These are phyloP conservation scores for Sordariomycetes sp. DNA, from an alignment of 2,329 filamentous ascomycete genomes.

Conservation along the genomic window DNA sequence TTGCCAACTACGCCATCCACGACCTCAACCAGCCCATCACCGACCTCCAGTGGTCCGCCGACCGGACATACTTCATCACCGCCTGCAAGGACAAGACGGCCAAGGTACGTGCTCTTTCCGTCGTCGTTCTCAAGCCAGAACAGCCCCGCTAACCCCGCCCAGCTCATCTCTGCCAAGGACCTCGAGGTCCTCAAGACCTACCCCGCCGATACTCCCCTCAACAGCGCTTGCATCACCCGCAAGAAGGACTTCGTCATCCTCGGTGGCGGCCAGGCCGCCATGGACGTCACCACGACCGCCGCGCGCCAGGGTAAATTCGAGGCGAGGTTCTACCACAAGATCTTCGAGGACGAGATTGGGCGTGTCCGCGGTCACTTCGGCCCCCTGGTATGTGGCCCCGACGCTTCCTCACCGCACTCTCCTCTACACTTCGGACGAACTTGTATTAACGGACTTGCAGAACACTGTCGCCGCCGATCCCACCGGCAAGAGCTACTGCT, in stretches of 20 bases:
- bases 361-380: slow-evolving; percentile 96
- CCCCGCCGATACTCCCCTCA: slow-evolving; percentile 82
- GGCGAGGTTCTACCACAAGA: slow-evolving; percentile 98
- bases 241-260: slow-evolving; percentile 98
- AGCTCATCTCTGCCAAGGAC: slow-evolving; percentile 74
- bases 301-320: slow-evolving; percentile 98
- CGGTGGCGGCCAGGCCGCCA: slow-evolving; percentile 93
- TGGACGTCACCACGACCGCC: slow-evolving; percentile 94
- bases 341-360: slow-evolving; percentile 97
- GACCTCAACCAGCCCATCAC: slow-evolving; percentile 74
- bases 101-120: slow-evolving; percentile 42
- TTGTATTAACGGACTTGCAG: slow-evolving; percentile 12
- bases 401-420: not conserved
- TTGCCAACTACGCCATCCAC: slow-evolving; percentile 43
- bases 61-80: slow-evolving; percentile 97
- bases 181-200: slow-evolving; percentile 92
- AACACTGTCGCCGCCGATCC: slow-evolving; percentile 95
- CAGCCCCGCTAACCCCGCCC: slow-evolving; percentile 2
- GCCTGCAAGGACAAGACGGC: slow-evolving; percentile 96
- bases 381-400: slow-evolving; percentile 43
- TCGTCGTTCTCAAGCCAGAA: not conserved
- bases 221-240: slow-evolving; percentile 84
- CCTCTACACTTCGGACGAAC: not conserved
- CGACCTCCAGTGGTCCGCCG: slow-evolving; percentile 87
- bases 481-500: slow-evolving; percentile 82